Percentiles rank a stretch among this genome's conserved stretches.
phyloP scores from a whole-genome alignment of 768 basidiomycete species.

The Lentinula lateritia region DNA sequence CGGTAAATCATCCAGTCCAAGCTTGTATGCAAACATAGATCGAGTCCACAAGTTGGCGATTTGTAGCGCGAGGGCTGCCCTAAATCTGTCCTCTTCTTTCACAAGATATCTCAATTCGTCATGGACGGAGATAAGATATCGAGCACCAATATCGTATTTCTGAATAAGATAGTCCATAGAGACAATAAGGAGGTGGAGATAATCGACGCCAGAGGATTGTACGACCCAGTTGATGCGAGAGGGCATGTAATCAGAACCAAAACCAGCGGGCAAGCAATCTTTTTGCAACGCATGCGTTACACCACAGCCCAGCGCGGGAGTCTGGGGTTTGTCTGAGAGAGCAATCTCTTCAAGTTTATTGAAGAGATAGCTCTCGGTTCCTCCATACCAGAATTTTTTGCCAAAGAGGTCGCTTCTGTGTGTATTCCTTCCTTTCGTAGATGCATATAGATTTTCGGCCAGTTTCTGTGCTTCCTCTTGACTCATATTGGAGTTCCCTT shows the following conservation, averaged over 20 bases:
- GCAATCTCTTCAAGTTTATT: conserved; percentile 98
- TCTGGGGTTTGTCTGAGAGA: conserved; percentile 76
- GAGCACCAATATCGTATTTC: conserved; percentile 79
- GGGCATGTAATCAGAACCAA: conserved; percentile 87
- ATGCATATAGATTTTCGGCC: conserved; percentile 81
- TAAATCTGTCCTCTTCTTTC: conserved; percentile 81
- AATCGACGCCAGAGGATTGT: conserved; percentile 97
- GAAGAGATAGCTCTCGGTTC: conserved; percentile 94
- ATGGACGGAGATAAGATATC: conserved; percentile 95
- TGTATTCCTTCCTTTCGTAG: conserved; percentile 90
- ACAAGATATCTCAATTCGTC: conserved; percentile 96
- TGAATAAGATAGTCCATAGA: conserved; percentile 85
- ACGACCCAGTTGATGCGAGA: conserved; percentile 99
- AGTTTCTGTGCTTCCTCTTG: conserved; percentile 73
- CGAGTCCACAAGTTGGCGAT: conserved; percentile 96
- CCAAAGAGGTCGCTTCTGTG: conserved; percentile 69
- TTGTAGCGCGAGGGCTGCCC: conserved; percentile 89
- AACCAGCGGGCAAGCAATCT: conserved; percentile 74
- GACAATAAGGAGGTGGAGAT: conserved; percentile 93
- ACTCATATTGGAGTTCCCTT: conserved; percentile 76
- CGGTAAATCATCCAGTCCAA: conserved; percentile 96
- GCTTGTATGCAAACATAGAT: conserved; percentile 79
- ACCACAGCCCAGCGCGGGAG: conserved; percentile 91
- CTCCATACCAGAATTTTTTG: conserved; percentile 93
- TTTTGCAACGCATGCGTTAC: conserved; percentile 92